These are phyloP conservation scores for Botrytis deweyae DNA, from an alignment of 2,329 filamentous ascomycete genomes.

Conservation along the genomic window DNA sequence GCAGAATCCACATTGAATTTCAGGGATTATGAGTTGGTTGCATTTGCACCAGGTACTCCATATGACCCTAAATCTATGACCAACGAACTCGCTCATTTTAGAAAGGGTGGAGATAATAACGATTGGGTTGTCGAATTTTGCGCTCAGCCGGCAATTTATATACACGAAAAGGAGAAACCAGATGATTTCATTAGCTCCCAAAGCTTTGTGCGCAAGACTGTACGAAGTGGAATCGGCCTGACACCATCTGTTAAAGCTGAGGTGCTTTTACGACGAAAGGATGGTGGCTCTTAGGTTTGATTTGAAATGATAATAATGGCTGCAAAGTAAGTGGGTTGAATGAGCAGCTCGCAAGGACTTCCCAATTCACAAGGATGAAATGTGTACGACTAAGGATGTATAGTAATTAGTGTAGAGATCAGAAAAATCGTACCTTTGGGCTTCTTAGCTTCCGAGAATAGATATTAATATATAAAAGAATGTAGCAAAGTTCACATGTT, in stretches of 20 bases:
- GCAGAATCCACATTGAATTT: conserved; percentile 26
- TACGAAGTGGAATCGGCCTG: not conserved
- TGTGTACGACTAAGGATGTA: not conserved
- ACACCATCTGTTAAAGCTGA: not conserved
- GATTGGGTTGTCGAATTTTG: not conserved
- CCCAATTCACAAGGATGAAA: not conserved
- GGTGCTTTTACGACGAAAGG: not conserved
- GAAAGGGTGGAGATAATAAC: not conserved
- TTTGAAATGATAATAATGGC: not conserved
- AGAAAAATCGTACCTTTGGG: not conserved
- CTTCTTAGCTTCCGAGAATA: not conserved
- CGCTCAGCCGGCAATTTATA: conserved; percentile 2
- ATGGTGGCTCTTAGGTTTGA: not conserved
- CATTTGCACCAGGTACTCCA: conserved; percentile 21
- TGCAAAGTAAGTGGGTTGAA: not conserved
- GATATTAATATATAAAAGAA: not conserved
- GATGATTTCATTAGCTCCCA: not conserved
- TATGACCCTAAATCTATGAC: conserved; percentile 23
- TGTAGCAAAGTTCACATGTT: not conserved
- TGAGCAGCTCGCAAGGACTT: not conserved
- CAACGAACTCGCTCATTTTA: conserved; percentile 15
- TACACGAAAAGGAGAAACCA: not conserved
- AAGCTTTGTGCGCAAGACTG: conserved; percentile 2
- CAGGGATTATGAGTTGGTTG: conserved; percentile 26
- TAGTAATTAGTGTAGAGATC: not conserved